Conservation (phyloP, 1,284 basidiomycete species). For the Agaricales sp. region DNA sequence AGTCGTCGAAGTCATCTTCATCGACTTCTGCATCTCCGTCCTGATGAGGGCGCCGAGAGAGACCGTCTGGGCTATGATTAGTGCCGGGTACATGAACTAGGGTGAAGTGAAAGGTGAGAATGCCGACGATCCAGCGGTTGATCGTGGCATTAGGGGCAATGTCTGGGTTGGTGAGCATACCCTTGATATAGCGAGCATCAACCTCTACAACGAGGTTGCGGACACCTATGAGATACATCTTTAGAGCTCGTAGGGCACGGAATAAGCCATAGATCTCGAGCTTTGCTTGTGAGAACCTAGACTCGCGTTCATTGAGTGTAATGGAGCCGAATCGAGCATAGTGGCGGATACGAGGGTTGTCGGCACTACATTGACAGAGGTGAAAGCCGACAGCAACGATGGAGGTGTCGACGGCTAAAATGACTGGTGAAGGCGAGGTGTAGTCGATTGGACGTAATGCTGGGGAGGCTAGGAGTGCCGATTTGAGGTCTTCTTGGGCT, state of each 20-base stretch:
- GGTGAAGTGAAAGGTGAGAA: conserved; percentile 21
- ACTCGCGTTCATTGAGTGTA: conserved; percentile 18
- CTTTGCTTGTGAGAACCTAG: conserved; percentile 24
- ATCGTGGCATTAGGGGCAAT: conserved; percentile 18
- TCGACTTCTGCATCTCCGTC: conserved; percentile 11
- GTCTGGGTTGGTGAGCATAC: conserved; percentile 24
- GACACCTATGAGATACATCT: conserved; percentile 16
- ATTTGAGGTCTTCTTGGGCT: conserved; percentile 16
- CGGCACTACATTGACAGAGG: conserved; percentile 16
- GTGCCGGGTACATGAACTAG: conserved; percentile 17
- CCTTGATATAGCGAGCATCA: conserved; percentile 21
- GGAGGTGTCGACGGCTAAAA: conserved; percentile 22
- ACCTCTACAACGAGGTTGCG: conserved; percentile 18
- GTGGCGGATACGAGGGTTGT: conserved; percentile 9
- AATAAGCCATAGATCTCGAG: conserved; percentile 24
- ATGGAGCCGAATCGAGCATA: conserved; percentile 17
- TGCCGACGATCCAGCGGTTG: conserved; percentile 24
- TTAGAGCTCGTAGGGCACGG: conserved; percentile 12
- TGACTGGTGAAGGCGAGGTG: conserved; percentile 9
- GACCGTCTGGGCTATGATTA: conserved; percentile 18
- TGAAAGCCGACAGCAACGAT: conserved; percentile 18
- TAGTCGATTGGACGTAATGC: conserved; percentile 13
- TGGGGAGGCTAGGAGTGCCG: conserved; percentile 12
- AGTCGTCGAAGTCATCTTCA: conserved; percentile 11
- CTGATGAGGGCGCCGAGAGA: conserved; percentile 14